A percentile compares a stretch with the other conserved stretches of the same genome.
These are phyloP conservation scores for Carex arenaria DNA, from an alignment of 202 grass and related monocot species.

Conservation along the genomic window DNA sequence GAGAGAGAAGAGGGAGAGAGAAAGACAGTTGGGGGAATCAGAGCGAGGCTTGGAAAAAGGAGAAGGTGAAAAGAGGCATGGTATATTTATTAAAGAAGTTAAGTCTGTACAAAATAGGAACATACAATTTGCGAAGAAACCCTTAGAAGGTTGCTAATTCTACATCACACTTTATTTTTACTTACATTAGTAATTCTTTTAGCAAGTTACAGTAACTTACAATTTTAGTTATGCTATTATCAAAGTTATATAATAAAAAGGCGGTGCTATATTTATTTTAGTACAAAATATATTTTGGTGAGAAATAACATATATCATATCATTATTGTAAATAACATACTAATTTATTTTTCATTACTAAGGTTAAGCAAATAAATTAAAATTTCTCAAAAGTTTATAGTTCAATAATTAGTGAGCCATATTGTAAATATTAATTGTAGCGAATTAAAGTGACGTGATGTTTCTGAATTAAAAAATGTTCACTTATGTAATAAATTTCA, in stretches of 20 bases:
- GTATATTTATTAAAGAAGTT: slow-evolving; percentile 25
- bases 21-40: slow-evolving; percentile 21
- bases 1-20: not conserved
- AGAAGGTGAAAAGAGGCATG: slow-evolving; percentile 29
- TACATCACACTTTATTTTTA: not conserved
- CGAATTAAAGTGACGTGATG: not conserved
- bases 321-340: not conserved
- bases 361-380: not conserved
- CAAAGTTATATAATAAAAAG: not conserved
- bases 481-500: not conserved
- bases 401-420: not conserved
- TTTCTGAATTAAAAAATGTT: not conserved
- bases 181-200: not conserved
- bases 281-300: not conserved
- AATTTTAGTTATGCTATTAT: not conserved
- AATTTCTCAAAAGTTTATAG: not conserved
- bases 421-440: not conserved
- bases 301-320: not conserved
- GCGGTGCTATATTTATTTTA: not conserved
- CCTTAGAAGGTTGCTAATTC: not conserved
- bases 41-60: slow-evolving; percentile 24
- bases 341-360: not conserved
- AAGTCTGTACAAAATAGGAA: not conserved
- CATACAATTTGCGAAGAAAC: not conserved
- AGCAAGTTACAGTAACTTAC: not conserved